phyloP scores from a whole-genome alignment of 371 early-diverging fungal species.

The Blakeslea trispora region DNA sequence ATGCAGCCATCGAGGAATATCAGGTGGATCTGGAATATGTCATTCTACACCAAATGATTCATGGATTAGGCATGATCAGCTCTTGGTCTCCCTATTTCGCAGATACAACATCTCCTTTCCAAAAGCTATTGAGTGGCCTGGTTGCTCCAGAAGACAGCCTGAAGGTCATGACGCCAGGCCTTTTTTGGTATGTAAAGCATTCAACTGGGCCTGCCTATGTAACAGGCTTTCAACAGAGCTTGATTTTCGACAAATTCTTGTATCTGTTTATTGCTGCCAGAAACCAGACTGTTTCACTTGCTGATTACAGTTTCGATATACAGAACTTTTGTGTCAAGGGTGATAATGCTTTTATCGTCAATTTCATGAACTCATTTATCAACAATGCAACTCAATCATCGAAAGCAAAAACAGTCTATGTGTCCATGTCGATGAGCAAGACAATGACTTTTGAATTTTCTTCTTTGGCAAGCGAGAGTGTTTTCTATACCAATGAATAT shows the following conservation, averaged over 20 bases:
- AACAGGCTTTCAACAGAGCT: conserved; percentile 34
- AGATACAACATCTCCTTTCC: conserved; percentile 30
- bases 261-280: conserved; percentile 10
- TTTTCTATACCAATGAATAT: conserved; percentile 10
- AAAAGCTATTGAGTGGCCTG: conserved; percentile 22
- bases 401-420: conserved; percentile 19
- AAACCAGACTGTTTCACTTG: conserved; percentile 17
- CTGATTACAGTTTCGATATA: conserved; percentile 27
- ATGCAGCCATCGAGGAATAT: conserved; percentile 19
- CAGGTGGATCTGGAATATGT: conserved; percentile 39
- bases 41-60: conserved; percentile 37
- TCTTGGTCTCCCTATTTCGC: conserved; percentile 45
- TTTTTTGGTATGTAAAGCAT: conserved; percentile 20
- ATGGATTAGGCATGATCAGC: conserved; percentile 38
- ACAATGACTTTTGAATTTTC: conserved; percentile 13
- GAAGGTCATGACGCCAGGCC: conserved; percentile 36
- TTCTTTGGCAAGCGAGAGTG: background rate
- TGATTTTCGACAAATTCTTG: conserved; percentile 43
- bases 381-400: conserved; percentile 24
- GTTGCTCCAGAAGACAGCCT: conserved; percentile 21
- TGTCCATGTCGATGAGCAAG: conserved; percentile 17
- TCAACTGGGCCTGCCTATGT: conserved; percentile 29
- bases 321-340: conserved; percentile 24
- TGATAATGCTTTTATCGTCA: conserved; percentile 18
- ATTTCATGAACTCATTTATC: conserved; percentile 30